Evolutionary conservation across 2,329 filamentous ascomycete genomes (phyloP).

Genomic region (Ploettnerulaceae sp.): DNA sequence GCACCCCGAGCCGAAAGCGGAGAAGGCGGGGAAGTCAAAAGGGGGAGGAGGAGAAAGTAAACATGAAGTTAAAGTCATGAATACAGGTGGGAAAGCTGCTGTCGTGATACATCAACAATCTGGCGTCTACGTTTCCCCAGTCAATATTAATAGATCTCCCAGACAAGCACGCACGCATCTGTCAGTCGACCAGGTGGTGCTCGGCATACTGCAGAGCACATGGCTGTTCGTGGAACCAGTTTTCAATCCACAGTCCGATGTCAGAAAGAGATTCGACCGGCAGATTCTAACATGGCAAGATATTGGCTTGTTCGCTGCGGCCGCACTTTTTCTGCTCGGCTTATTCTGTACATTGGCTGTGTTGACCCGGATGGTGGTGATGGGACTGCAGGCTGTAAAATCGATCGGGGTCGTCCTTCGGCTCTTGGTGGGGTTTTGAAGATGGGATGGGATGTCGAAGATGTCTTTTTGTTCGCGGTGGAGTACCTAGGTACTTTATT

Average conservation of each 20-base stretch:
- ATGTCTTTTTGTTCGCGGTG: no score
- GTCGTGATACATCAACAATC: slow-evolving; percentile 6
- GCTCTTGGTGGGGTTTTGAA: slow-evolving; percentile 10
- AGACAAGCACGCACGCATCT: slow-evolving; percentile 5
- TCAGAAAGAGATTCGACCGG: slow-evolving; percentile 21
- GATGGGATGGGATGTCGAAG: neutral
- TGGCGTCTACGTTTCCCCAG: neutral
- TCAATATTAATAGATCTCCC: neutral
- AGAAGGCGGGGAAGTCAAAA: slow-evolving; percentile 8
- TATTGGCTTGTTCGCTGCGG: slow-evolving; percentile 27
- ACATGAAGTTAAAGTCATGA: no score
- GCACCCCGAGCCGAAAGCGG: slow-evolving; percentile 11
- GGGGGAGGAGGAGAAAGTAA: neutral
- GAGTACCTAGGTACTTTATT: no score
- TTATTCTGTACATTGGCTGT: slow-evolving; percentile 24
- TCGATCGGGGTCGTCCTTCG: slow-evolving; percentile 5
- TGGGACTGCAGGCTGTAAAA: slow-evolving; percentile 8
- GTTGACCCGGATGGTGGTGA: slow-evolving; percentile 7
- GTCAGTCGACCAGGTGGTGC: slow-evolving; percentile 12
- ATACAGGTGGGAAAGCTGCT: slow-evolving; percentile 3
- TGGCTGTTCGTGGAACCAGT: slow-evolving; percentile 36
- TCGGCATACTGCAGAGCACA: slow-evolving; percentile 27
- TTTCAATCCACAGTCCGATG: slow-evolving; percentile 33
- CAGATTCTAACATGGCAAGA: slow-evolving; percentile 30
- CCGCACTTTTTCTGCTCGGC: slow-evolving; percentile 29